These are phyloP conservation scores for Coniochaeta pulveracea DNA, from an alignment of 2,329 filamentous ascomycete genomes.

Conservation along the genomic window DNA sequence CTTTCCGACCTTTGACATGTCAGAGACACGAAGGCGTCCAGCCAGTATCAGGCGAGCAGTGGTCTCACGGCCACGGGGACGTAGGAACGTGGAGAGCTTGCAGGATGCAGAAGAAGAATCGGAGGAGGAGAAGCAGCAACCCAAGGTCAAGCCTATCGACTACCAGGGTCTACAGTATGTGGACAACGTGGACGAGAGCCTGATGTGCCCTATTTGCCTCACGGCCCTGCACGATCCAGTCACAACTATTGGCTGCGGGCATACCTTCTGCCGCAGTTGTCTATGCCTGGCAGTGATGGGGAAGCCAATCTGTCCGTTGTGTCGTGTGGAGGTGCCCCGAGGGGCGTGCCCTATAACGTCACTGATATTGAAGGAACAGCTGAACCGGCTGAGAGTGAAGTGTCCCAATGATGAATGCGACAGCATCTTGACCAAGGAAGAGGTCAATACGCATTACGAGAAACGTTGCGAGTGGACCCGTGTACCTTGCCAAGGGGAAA, in stretches of 20 bases:
- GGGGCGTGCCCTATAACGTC: too few species aligned
- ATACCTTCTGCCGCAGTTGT: slow-evolving; percentile 53
- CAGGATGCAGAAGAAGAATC: too few species aligned
- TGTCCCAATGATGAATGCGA: slow-evolving; percentile 49
- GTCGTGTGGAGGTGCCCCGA: slow-evolving; percentile 32
- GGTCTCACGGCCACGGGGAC: too few species aligned
- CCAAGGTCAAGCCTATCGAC: too few species aligned
- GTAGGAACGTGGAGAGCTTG: too few species aligned
- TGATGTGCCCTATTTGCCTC: slow-evolving; percentile 36
- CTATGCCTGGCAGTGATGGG: slow-evolving; percentile 31
- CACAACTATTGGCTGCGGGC: slow-evolving; percentile 47
- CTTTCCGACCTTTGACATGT: too few species aligned
- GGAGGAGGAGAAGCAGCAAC: too few species aligned
- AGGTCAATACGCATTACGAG: slow-evolving; percentile 43
- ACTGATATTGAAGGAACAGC: slow-evolving; percentile 44
- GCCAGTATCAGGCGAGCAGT: too few species aligned
- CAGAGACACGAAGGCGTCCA: too few species aligned
- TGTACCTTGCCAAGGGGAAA: slow-evolving; percentile 47
- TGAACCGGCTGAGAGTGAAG: slow-evolving; percentile 46
- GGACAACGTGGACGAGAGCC: slow-evolving; percentile 20
- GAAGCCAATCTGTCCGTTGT: slow-evolving; percentile 42
- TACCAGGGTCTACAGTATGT: slow-evolving; percentile 21
- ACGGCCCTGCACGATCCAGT: slow-evolving; percentile 48
- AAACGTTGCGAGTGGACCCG: slow-evolving; percentile 44
- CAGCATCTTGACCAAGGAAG: slow-evolving; percentile 36